Conservation (phyloP, 371 early-diverging fungal species). For the Apophysomyces ossiformis region DNA sequence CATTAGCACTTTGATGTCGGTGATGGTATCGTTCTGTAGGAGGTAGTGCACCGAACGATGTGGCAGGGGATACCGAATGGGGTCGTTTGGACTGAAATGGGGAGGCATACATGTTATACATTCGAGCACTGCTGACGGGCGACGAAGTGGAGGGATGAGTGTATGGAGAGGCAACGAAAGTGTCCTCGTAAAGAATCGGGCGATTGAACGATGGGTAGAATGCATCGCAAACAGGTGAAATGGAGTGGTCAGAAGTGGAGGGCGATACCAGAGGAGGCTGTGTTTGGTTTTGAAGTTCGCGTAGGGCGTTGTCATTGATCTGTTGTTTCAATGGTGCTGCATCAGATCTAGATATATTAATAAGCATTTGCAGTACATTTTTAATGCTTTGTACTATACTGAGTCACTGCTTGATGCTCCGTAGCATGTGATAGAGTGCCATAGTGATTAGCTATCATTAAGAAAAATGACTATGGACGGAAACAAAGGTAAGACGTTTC, state of each 20-base stretch:
- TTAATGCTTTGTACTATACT: neutral
- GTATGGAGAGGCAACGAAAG: neutral
- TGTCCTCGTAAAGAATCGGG: constrained; percentile 2
- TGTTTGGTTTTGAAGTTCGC: neutral
- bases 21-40: constrained; percentile 11
- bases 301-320: neutral
- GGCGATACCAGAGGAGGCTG: constrained; percentile 5
- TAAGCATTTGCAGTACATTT: neutral
- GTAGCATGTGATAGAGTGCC: constrained; percentile 2
- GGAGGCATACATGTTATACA: constrained; percentile 7
- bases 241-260: neutral
- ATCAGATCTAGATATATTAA: neutral
- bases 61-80: constrained; percentile 12
- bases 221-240: constrained; percentile 10
- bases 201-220: constrained; percentile 3
- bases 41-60: constrained; percentile 10
- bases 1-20: constrained; percentile 15
- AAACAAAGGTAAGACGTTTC: neutral
- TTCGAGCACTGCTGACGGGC: neutral
- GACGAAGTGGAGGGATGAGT: constrained; percentile 1
- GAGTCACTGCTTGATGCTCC: constrained; percentile 8
- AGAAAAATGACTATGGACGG: neutral
- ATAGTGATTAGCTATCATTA: constrained; percentile 8
- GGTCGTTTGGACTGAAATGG: constrained; percentile 12
- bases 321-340: constrained; percentile 5